Conservation (phyloP, 495 filamentous ascomycete genomes). For the Annulohypoxylon stygium region DNA sequence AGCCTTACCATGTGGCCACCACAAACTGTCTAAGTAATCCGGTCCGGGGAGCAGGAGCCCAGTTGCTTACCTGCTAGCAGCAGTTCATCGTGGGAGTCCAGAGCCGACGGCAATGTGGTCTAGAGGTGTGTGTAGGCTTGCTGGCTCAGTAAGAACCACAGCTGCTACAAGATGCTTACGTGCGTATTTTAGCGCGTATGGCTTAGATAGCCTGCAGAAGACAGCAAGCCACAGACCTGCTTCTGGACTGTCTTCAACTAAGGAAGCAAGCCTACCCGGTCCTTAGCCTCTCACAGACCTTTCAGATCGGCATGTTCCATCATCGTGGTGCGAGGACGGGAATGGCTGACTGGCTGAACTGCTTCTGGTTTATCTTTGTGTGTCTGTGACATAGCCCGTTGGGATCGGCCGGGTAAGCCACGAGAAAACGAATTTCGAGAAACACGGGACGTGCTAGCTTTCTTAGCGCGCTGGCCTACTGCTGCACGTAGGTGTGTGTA, state of each 20-base stretch:
- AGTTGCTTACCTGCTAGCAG: background rate
- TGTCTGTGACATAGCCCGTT: conserved; percentile 17
- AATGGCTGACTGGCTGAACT: conserved; percentile 41
- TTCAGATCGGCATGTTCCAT: conserved; percentile 27
- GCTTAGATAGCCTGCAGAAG: conserved; percentile 12
- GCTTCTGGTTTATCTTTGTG: background rate
- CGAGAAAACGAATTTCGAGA: conserved; percentile 36
- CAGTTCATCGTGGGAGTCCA: conserved; percentile 17
- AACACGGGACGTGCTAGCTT: conserved; percentile 24
- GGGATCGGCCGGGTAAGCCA: conserved; percentile 11
- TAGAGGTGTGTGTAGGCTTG: background rate
- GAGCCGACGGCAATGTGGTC: conserved; percentile 20
- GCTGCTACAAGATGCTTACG: conserved; percentile 8
- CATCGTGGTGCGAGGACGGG: conserved; percentile 37
- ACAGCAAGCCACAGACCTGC: conserved; percentile 23
- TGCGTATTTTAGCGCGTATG: conserved; percentile 10
- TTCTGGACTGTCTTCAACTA: conserved; percentile 27
- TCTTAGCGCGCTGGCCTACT: conserved; percentile 11
- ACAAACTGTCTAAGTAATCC: conserved; percentile 8
- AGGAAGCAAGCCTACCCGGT: conserved; percentile 18
- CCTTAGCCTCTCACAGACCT: conserved; percentile 27
- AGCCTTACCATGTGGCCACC: conserved; percentile 51
- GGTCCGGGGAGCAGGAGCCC: conserved; percentile 3
- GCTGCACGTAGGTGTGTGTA: conserved; percentile 4
- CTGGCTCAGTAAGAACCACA: background rate